Evolutionary conservation across 768 basidiomycete genomes (phyloP).

Genomic region (Cystobasidium onofrii): DNA sequence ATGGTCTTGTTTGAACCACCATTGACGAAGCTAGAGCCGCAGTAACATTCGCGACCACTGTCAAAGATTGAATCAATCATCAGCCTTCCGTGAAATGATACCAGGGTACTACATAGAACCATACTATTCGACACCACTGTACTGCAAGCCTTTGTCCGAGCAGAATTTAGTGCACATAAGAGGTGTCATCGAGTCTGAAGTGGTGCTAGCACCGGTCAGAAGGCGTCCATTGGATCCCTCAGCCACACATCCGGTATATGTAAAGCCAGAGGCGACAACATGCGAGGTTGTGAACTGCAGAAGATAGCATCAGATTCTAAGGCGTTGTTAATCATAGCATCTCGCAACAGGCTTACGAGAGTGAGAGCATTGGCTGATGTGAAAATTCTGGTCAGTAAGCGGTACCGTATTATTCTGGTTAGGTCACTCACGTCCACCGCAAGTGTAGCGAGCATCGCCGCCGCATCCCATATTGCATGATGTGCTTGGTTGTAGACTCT

Average conservation of each 20-base stretch:
- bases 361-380: neutral
- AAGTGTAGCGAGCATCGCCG: conserved; percentile 10
- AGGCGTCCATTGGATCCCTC: conserved; percentile 4
- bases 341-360: neutral
- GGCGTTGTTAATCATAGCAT: too few species aligned
- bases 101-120: neutral
- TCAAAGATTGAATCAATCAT: neutral
- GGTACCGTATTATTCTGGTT: too few species aligned
- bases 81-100: neutral
- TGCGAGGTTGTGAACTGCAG: neutral
- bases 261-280: neutral
- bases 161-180: conserved; percentile 6
- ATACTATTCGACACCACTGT: conserved; percentile 8
- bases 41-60: neutral
- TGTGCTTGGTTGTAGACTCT: neutral
- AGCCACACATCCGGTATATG: conserved; percentile 5
- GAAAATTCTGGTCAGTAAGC: too few species aligned
- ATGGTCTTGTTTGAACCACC: neutral
- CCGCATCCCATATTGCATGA: conserved; percentile 7
- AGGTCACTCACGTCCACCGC: conserved; percentile 1
- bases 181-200: neutral
- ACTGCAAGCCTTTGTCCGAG: conserved; percentile 6
- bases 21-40: neutral
- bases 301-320: neutral
- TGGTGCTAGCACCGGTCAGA: neutral